These are phyloP conservation scores for Puccinellia tenuiflora DNA, from an alignment of 176 grass and related monocot species.

Conservation along the genomic window DNA sequence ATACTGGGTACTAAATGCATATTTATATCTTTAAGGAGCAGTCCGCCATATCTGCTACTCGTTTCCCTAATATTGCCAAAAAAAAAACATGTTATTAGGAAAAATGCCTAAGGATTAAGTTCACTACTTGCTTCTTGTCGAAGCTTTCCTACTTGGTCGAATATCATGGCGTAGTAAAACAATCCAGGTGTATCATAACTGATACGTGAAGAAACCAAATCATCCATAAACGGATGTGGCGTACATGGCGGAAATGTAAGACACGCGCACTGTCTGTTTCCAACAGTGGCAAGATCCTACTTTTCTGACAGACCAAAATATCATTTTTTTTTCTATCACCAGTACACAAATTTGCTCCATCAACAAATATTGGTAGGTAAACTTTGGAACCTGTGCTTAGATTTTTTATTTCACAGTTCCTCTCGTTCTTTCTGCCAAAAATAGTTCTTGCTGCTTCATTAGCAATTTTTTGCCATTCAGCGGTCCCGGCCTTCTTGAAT, in stretches of 20 bases:
- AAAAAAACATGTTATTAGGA: background rate
- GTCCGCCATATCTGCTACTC: background rate
- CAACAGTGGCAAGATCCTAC: too few relatives aligned
- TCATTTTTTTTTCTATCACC: conserved; percentile 41
- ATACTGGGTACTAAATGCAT: background rate
- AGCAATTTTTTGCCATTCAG: conserved; percentile 69
- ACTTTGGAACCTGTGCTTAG: conserved; percentile 85
- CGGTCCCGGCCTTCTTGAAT: conserved; percentile 61
- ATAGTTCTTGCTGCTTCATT: conserved; percentile 86
- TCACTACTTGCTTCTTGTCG: background rate
- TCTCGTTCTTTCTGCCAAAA: conserved; percentile 79
- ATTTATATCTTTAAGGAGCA: background rate
- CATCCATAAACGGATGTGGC: too few relatives aligned
- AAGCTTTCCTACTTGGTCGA: background rate
- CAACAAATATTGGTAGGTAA: conserved; percentile 86
- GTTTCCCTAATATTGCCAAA: background rate
- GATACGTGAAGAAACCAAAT: too few relatives aligned
- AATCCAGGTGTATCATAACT: background rate
- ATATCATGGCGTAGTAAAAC: background rate
- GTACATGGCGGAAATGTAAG: too few relatives aligned
- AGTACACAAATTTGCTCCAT: conserved; percentile 83
- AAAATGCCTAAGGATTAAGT: background rate
- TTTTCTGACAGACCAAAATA: too few relatives aligned
- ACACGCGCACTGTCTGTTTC: too few relatives aligned
- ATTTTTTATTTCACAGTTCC: conserved; percentile 95